A percentile compares a stretch with the other conserved stretches of the same genome.
These are phyloP conservation scores for Amanita thiersii DNA, from an alignment of 768 basidiomycete genomes.

Conservation along the genomic window DNA sequence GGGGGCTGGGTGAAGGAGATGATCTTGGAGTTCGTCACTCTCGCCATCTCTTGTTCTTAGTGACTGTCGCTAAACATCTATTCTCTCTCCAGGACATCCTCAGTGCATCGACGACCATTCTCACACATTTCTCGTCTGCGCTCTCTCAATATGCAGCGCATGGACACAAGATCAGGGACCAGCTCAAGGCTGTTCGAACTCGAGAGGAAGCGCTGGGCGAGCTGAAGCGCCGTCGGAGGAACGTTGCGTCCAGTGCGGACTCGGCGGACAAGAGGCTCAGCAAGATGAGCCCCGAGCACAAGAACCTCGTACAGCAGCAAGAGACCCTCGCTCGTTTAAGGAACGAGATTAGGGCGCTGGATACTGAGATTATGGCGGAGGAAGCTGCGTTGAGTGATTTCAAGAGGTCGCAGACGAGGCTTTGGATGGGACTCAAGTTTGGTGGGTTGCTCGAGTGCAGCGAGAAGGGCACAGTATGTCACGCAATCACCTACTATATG, in stretches of 20 bases:
- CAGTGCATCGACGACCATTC: slow-evolving; percentile 56
- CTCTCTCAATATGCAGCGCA: slow-evolving; percentile 64
- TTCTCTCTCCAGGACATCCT: slow-evolving; percentile 55
- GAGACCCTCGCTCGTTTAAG: slow-evolving; percentile 62
- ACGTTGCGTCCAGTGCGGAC: slow-evolving; percentile 64
- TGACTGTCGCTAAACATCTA: slow-evolving; percentile 4
- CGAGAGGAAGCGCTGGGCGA: slow-evolving; percentile 80
- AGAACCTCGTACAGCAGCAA: slow-evolving; percentile 67
- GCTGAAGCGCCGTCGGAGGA: slow-evolving; percentile 60
- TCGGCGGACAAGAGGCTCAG: slow-evolving; percentile 80
- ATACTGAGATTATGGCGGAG: slow-evolving; percentile 76
- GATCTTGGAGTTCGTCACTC: slow-evolving; percentile 59
- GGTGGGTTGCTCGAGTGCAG: slow-evolving; percentile 79
- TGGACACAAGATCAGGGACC: slow-evolving; percentile 60
- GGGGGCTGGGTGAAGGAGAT: slow-evolving; percentile 78
- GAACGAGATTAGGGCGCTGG: slow-evolving; percentile 70
- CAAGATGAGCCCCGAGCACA: slow-evolving; percentile 88
- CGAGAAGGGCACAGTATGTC: slow-evolving; percentile 62
- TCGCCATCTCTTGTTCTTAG: slow-evolving; percentile 6
- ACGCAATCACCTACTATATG: background rate
- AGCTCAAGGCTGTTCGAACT: slow-evolving; percentile 77
- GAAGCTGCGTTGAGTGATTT: slow-evolving; percentile 78
- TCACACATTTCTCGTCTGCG: slow-evolving; percentile 59
- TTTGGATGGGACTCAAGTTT: slow-evolving; percentile 80
- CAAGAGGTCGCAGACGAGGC: slow-evolving; percentile 62